These are phyloP conservation scores for Schoenoplectus tabernaemontani DNA, from an alignment of 202 grass and related monocot genomes.

Conservation along the genomic window DNA sequence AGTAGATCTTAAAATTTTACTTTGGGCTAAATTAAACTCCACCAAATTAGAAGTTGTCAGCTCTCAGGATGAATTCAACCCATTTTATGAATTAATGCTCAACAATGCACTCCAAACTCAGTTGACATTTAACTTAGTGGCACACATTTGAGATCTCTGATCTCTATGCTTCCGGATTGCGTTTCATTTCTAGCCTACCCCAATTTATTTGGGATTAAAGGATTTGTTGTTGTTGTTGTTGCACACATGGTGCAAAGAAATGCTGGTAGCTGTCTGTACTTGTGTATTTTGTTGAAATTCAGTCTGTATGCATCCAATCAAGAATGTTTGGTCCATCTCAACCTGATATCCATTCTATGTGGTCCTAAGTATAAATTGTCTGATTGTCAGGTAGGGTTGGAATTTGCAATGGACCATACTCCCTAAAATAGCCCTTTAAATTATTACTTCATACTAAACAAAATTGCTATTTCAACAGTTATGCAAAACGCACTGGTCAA, in stretches of 20 bases:
- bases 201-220: no score
- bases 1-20: background rate
- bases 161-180: no score
- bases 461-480: background rate
- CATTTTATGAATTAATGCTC: background rate
- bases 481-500: constrained; percentile 51
- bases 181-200: no score
- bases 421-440: background rate
- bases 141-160: no score
- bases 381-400: background rate
- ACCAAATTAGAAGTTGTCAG: background rate
- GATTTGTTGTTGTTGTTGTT: no score
- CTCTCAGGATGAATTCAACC: background rate
- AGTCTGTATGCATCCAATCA: background rate
- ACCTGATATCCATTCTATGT: background rate
- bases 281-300: background rate
- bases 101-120: background rate
- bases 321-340: background rate
- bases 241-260: background rate
- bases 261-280: background rate
- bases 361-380: background rate
- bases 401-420: background rate
- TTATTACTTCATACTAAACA: background rate
- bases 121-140: background rate
- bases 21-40: background rate